Percentiles rank a stretch among this genome's conserved stretches.
These are phyloP conservation scores for Arthrobotrys megalospora DNA, from an alignment of 2,329 filamentous ascomycete genomes.

Conservation along the genomic window DNA sequence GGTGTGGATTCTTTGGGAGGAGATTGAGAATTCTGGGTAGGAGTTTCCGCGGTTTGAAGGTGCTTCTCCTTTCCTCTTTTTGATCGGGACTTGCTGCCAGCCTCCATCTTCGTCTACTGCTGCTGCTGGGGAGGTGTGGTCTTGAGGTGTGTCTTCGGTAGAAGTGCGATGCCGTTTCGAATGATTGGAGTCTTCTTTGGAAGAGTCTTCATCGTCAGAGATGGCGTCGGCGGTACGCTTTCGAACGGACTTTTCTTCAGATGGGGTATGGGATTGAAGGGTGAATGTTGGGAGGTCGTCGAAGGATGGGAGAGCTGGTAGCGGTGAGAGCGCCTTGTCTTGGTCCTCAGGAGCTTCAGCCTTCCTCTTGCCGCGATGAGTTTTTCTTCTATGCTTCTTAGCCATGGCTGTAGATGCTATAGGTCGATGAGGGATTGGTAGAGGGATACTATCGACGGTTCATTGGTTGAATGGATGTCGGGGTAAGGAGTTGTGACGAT, in stretches of 20 bases:
- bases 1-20: conserved; percentile 71
- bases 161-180: conserved; percentile 32
- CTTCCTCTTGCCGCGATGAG: conserved; percentile 46
- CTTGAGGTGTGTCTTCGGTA: conserved; percentile 1
- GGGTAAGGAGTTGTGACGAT: background rate
- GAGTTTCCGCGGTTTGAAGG: conserved; percentile 61
- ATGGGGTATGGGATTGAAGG: conserved; percentile 15
- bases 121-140: background rate
- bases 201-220: conserved; percentile 28
- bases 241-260: background rate
- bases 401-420: conserved; percentile 20
- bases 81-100: conserved; percentile 53
- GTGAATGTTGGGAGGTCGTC: conserved; percentile 50
- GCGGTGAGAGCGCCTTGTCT: conserved; percentile 26
- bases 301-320: conserved; percentile 50
- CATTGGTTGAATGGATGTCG: background rate
- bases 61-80: conserved; percentile 59
- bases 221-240: conserved; percentile 36
- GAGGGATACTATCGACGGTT: background rate
- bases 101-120: conserved; percentile 18
- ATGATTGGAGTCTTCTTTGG: conserved; percentile 13
- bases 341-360: conserved; percentile 20
- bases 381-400: conserved; percentile 43
- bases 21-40: conserved; percentile 63
- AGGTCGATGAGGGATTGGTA: background rate